These are phyloP conservation scores for Achaetomiella virescens DNA, from an alignment of 495 filamentous ascomycete genomes.

Conservation along the genomic window DNA sequence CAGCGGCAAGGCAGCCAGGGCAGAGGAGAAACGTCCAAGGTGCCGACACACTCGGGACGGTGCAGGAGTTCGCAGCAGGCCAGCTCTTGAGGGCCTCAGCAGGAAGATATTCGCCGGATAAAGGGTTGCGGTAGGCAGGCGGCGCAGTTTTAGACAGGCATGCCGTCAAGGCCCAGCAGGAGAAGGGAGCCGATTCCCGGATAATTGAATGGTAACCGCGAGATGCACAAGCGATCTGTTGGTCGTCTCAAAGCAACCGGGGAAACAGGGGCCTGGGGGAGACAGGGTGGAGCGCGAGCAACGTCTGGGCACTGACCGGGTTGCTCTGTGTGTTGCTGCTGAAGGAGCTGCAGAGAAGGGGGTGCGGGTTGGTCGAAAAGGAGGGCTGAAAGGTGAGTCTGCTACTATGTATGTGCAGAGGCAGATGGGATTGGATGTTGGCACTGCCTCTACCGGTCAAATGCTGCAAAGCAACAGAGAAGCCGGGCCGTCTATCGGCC, in stretches of 20 bases:
- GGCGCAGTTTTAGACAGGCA: conserved; percentile 30
- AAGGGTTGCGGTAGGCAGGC: conserved; percentile 24
- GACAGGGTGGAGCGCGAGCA: conserved; percentile 8
- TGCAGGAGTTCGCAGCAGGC: conserved; percentile 12
- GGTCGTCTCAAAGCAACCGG: conserved; percentile 15
- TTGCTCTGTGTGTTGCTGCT: conserved; percentile 8
- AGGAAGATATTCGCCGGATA: conserved; percentile 33
- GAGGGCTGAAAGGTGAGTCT: conserved; percentile 10
- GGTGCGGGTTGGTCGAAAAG: background rate
- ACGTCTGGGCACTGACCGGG: conserved; percentile 11
- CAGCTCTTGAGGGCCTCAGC: conserved; percentile 17
- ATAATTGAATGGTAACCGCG: conserved; percentile 31
- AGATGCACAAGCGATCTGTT: conserved; percentile 25
- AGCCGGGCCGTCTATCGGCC: conserved; percentile 26
- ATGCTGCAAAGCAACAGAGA: conserved; percentile 15
- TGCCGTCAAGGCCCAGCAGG: conserved; percentile 23
- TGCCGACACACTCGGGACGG: background rate
- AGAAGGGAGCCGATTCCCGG: conserved; percentile 27
- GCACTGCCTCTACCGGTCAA: conserved; percentile 10
- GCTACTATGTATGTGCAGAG: conserved; percentile 11
- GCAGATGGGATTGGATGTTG: conserved; percentile 19
- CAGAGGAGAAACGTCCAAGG: background rate
- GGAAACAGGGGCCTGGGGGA: background rate
- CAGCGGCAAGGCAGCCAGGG: conserved; percentile 5
- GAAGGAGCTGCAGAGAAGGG: background rate